Evolutionary conservation across 805 yeast genomes (phyloP).

Genomic region (Scheffersomyces coipomensis): DNA sequence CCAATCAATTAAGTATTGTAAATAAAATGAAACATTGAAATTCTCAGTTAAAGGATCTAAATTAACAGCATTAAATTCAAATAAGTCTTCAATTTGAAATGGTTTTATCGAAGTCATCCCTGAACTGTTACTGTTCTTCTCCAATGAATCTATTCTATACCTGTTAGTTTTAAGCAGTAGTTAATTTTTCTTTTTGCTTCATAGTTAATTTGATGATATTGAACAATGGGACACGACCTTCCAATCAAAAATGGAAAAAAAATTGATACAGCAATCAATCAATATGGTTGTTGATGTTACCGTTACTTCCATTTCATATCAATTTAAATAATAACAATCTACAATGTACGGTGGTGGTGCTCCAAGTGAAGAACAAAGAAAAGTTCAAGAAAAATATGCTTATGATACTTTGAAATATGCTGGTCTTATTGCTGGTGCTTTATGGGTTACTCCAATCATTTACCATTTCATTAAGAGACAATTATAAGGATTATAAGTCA

Average conservation of each 20-base stretch:
- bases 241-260: background rate
- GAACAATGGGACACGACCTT: background rate
- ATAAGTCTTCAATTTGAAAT: conserved; percentile 81
- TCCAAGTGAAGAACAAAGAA: conserved; percentile 64
- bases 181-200: background rate
- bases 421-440: conserved; percentile 59
- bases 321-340: background rate
- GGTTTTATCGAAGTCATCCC: conserved; percentile 86
- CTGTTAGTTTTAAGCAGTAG: too few species aligned
- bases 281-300: background rate
- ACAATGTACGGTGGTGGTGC: conserved; percentile 52
- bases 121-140: background rate
- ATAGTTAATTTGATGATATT: background rate
- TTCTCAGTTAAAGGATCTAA: conserved; percentile 91
- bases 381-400: conserved; percentile 61
- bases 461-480: conserved; percentile 54
- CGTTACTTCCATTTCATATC: background rate
- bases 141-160: too few species aligned
- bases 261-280: background rate
- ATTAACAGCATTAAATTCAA: conserved; percentile 71
- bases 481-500: conserved; percentile 29
- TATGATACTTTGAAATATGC: conserved; percentile 59
- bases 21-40: conserved; percentile 79
- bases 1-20: conserved; percentile 82
- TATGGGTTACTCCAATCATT: conserved; percentile 59